phyloP scores from a whole-genome alignment of 192 early-diverging fungal species.

The Coemansia sp. region DNA sequence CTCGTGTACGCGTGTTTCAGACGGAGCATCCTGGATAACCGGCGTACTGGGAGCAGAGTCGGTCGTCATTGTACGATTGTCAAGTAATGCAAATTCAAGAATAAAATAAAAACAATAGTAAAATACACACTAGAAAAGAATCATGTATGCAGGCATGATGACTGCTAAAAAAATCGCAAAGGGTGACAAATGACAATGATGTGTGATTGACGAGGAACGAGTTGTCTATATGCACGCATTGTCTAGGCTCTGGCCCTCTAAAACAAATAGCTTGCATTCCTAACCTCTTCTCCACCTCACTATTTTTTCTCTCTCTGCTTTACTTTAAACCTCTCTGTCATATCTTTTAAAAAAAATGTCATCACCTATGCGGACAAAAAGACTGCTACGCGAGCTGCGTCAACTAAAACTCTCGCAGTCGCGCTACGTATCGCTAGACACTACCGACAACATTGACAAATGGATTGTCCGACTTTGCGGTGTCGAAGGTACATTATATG shows the following conservation, averaged over 20 bases:
- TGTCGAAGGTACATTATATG: conserved; percentile 69
- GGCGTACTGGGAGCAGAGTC: not conserved
- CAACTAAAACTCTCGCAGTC: conserved; percentile 33
- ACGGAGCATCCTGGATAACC: not conserved
- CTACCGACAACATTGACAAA: conserved; percentile 54
- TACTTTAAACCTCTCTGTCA: not conserved
- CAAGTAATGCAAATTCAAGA: not conserved
- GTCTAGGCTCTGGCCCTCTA: not conserved
- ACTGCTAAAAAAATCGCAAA: not conserved
- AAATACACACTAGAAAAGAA: not conserved
- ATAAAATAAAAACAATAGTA: not conserved
- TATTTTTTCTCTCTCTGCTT: not conserved
- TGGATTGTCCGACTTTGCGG: conserved; percentile 70
- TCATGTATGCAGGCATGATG: not conserved
- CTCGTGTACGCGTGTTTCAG: not conserved
- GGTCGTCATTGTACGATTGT: conserved; percentile 6
- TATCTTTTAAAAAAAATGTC: conserved; percentile 4
- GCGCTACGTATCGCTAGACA: conserved; percentile 20
- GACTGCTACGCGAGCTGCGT: conserved; percentile 46
- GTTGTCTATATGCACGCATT: not conserved
- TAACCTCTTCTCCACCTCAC: not conserved
- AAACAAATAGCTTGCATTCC: not conserved
- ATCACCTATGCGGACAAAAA: conserved; percentile 30
- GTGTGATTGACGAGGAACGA: not conserved
- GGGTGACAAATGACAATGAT: not conserved